Evolutionary conservation across 345 rosid genomes (phyloP).

Genomic region (Melaleuca quinquenervia): DNA sequence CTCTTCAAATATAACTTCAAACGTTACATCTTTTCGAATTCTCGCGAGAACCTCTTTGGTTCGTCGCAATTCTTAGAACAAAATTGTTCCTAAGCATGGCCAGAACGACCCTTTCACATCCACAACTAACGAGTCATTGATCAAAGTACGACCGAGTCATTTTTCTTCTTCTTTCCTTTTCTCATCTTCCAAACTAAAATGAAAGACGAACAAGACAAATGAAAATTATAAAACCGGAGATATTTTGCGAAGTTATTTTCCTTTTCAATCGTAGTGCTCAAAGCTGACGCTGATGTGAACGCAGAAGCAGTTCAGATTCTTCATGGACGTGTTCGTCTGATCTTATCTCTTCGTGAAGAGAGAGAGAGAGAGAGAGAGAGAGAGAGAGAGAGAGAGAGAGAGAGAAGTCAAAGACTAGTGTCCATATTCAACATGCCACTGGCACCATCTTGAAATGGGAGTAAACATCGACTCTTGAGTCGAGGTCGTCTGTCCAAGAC

Average conservation of each 20-base stretch:
- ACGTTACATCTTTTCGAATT: not conserved
- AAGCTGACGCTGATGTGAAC: not conserved
- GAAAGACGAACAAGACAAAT: not conserved
- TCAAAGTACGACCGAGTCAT: not conserved
- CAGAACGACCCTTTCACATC: too few species aligned
- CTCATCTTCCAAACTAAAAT: not conserved
- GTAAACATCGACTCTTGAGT: not conserved
- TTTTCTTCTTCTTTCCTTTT: not conserved
- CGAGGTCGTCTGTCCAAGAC: not conserved
- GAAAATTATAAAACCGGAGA: not conserved
- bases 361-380: not conserved
- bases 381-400: not conserved
- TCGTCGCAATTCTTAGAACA: not conserved
- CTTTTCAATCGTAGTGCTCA: not conserved
- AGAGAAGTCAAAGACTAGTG: not conserved
- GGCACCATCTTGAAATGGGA: not conserved
- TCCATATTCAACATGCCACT: not conserved
- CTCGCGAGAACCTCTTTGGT: not conserved
- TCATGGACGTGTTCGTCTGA: not conserved
- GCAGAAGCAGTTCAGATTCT: not conserved
- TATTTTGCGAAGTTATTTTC: not conserved
- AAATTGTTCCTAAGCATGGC: not conserved
- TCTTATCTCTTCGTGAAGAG: not conserved
- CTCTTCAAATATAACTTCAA: not conserved
- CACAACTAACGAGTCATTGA: not conserved